Evolutionary conservation across 164 flowering plant species (phyloP).

Genomic region (Protea cynaroides): DNA sequence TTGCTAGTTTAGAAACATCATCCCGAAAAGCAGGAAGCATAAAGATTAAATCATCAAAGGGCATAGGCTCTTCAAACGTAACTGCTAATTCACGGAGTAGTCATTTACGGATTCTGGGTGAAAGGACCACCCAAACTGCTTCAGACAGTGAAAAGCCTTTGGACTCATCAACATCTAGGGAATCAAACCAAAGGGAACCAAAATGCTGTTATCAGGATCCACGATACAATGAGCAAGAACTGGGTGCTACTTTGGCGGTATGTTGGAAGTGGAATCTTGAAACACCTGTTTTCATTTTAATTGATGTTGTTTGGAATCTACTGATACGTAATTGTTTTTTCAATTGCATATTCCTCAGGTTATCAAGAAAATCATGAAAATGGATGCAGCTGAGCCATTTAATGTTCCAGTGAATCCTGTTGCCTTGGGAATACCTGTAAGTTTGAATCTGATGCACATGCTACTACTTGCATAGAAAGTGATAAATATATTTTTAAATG

Average conservation of each 20-base stretch:
- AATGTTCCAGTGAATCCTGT: slow-evolving; percentile 88
- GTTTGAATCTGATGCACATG: slow-evolving; percentile 15
- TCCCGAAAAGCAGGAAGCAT: slow-evolving; percentile 57
- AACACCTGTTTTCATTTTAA: neutral
- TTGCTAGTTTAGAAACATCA: slow-evolving; percentile 20
- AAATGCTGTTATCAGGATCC: slow-evolving; percentile 20
- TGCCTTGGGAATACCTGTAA: slow-evolving; percentile 94
- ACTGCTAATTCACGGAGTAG: slow-evolving; percentile 18
- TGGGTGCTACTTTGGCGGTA: slow-evolving; percentile 48
- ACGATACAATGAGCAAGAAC: slow-evolving; percentile 50
- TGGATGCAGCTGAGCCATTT: slow-evolving; percentile 98
- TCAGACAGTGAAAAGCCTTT: slow-evolving; percentile 11
- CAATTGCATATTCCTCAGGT: slow-evolving; percentile 39
- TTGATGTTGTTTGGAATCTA: neutral
- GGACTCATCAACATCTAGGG: slow-evolving; percentile 10
- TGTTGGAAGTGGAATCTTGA: neutral
- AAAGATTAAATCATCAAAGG: slow-evolving; percentile 66
- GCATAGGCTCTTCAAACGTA: slow-evolving; percentile 28
- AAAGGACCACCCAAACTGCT: slow-evolving; percentile 5
- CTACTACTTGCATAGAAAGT: too few species aligned
- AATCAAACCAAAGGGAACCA: slow-evolving; percentile 20
- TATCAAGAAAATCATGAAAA: slow-evolving; percentile 91
- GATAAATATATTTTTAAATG: too few species aligned
- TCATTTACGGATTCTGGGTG: slow-evolving; percentile 23
- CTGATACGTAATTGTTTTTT: neutral